A percentile compares a stretch with the other conserved stretches of the same genome.
Conservation (phyloP, 352 stramenopile genomes). For the Pythium vanterpoolii region DNA sequence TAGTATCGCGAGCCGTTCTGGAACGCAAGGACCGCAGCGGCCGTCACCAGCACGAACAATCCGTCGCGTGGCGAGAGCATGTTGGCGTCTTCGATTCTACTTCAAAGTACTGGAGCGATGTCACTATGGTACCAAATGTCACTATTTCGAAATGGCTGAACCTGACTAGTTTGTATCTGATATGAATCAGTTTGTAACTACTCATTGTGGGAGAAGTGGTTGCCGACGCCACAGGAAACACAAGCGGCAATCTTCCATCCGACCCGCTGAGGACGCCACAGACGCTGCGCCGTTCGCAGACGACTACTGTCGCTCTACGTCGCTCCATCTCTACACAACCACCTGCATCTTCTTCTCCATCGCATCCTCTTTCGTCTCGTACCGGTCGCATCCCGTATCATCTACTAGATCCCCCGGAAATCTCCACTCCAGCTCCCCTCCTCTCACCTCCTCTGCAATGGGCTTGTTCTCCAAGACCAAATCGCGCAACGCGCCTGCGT, state of each 20-base stretch:
- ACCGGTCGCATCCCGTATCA: not conserved
- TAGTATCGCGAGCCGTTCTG: slow-evolving; percentile 21
- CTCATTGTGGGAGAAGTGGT: not conserved
- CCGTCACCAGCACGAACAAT: slow-evolving; percentile 17
- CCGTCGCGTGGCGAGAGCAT: slow-evolving; percentile 25
- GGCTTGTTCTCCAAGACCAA: slow-evolving; percentile 1
- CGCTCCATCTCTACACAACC: not conserved
- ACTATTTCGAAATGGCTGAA: not conserved
- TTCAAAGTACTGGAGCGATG: too few relatives aligned
- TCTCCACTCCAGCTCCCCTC: not conserved
- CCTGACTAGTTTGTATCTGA: not conserved
- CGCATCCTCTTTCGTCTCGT: not conserved
- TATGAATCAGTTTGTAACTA: not conserved
- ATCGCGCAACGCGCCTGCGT: not conserved
- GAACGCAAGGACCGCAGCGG: slow-evolving; percentile 19
- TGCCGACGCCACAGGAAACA: not conserved
- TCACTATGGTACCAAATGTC: not conserved
- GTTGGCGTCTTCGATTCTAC: too few relatives aligned
- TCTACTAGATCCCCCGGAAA: not conserved
- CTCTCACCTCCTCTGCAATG: not conserved
- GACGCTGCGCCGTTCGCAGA: not conserved
- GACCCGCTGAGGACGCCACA: not conserved
- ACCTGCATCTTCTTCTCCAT: not conserved
- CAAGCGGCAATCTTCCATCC: not conserved
- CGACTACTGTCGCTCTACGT: too few relatives aligned